Conservation (phyloP, 306 rosid genomes). For the Vicia sativa region DNA sequence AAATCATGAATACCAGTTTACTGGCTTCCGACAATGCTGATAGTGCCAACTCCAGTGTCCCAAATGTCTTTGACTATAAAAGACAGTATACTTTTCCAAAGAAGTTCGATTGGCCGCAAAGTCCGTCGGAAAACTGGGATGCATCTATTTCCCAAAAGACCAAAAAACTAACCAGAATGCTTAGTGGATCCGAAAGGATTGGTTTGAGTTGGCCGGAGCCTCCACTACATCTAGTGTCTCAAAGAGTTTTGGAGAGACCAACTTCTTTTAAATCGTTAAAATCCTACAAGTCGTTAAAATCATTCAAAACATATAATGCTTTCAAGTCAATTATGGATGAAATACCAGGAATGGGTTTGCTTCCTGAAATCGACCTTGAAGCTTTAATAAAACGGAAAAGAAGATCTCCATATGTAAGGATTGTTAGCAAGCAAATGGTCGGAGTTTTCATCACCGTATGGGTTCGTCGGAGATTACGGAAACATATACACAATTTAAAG, state of each 20-base stretch:
- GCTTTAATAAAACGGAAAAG: constrained; percentile 77
- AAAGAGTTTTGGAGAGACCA: constrained; percentile 64
- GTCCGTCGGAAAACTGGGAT: constrained; percentile 46
- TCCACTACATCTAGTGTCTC: constrained; percentile 74
- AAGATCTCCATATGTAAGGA: constrained; percentile 83
- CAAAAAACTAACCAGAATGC: constrained; percentile 68
- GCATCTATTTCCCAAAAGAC: constrained; percentile 45
- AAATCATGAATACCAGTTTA: constrained; percentile 33
- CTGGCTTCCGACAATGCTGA: constrained; percentile 47
- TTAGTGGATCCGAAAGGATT: constrained; percentile 88
- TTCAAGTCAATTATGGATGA: constrained; percentile 68
- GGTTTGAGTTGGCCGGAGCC: constrained; percentile 99
- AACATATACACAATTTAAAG: constrained; percentile 85
- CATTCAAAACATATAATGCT: constrained; percentile 63
- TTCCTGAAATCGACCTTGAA: constrained; percentile 85
- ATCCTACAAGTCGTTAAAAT: constrained; percentile 72
- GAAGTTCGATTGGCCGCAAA: constrained; percentile 58
- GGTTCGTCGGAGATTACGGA: constrained; percentile 94
- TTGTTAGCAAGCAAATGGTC: constrained; percentile 99
- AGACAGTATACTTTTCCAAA: constrained; percentile 62
- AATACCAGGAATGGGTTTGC: constrained; percentile 50
- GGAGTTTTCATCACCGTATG: constrained; percentile 91
- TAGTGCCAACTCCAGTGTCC: constrained; percentile 40
- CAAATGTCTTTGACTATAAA: constrained; percentile 41
- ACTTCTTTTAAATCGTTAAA: constrained; percentile 65